Evolutionary conservation across 495 filamentous ascomycete genomes (phyloP).

Genomic region (Aspergillus carlsbadensis): DNA sequence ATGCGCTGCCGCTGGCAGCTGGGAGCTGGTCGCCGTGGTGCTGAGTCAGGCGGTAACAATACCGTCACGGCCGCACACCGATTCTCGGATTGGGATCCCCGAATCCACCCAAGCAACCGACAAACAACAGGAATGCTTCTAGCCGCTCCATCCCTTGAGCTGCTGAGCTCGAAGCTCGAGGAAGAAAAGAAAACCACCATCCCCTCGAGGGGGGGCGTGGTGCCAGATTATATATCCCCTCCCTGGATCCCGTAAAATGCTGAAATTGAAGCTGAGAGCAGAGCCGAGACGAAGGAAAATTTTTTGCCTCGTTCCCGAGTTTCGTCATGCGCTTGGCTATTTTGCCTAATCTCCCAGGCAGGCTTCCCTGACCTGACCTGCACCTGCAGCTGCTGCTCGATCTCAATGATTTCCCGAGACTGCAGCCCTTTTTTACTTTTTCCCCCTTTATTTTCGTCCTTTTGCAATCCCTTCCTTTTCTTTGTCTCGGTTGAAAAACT

Average conservation of each 20-base stretch:
- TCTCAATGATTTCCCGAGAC: neutral
- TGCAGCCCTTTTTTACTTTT: slow-evolving; percentile 2
- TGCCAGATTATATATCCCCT: slow-evolving; percentile 13
- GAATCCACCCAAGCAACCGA: slow-evolving; percentile 8
- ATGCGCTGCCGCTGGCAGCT: neutral
- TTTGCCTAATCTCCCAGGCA: slow-evolving; percentile 1
- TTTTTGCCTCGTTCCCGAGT: neutral
- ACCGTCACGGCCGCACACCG: slow-evolving; percentile 11
- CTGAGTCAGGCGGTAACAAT: neutral
- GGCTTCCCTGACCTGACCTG: neutral
- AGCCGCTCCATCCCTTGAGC: slow-evolving; percentile 8
- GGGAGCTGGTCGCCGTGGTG: neutral
- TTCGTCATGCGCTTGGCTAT: neutral
- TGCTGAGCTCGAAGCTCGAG: neutral
- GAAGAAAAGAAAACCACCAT: neutral
- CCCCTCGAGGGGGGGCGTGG: slow-evolving; percentile 6
- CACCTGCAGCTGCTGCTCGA: neutral
- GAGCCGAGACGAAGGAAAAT: neutral
- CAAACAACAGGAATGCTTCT: slow-evolving; percentile 10
- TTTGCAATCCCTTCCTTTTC: neutral
- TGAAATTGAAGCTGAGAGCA: neutral
- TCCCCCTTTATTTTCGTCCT: slow-evolving; percentile 8
- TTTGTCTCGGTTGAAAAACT: neutral
- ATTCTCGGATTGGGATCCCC: slow-evolving; percentile 14
- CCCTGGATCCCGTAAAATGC: neutral